These are phyloP conservation scores for Peziza echinospora DNA, from an alignment of 495 filamentous ascomycete genomes.

Conservation along the genomic window DNA sequence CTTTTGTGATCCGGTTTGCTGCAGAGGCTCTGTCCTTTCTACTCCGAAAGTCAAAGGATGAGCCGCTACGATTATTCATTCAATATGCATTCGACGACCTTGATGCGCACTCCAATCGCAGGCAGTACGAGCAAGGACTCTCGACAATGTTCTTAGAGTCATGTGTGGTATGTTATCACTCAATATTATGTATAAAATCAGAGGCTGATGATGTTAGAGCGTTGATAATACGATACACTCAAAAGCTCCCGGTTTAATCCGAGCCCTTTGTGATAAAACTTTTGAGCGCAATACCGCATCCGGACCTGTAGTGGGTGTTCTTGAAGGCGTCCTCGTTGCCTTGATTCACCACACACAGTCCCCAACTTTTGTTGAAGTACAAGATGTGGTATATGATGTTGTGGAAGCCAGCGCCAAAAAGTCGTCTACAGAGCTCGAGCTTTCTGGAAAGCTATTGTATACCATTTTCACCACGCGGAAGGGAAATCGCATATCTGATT, in stretches of 20 bases:
- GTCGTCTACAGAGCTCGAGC: conserved; percentile 23
- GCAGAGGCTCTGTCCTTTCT: conserved; percentile 91
- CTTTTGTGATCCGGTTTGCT: conserved; percentile 71
- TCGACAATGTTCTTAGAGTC: conserved; percentile 82
- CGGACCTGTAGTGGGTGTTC: conserved; percentile 33
- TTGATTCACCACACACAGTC: conserved; percentile 59
- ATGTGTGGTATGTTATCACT: conserved; percentile 10
- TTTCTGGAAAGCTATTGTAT: conserved; percentile 43
- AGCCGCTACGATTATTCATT: conserved; percentile 45
- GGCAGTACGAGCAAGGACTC: conserved; percentile 58
- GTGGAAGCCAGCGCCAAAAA: conserved; percentile 19
- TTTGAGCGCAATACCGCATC: conserved; percentile 2
- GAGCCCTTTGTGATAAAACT: conserved; percentile 29
- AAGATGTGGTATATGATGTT: conserved; percentile 35
- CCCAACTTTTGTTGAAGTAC: conserved; percentile 42
- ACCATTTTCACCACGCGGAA: conserved; percentile 50
- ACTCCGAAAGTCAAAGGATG: conserved; percentile 66
- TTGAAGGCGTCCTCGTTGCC: conserved; percentile 52
- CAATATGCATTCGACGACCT: conserved; percentile 48
- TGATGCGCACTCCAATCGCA: conserved; percentile 27
- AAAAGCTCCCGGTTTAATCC: conserved; percentile 46
- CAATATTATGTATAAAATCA: background rate
- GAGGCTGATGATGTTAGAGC: conserved; percentile 38
- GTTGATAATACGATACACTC: conserved; percentile 63
- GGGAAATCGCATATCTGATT: conserved; percentile 49